phyloP scores from a whole-genome alignment of 2,329 filamentous ascomycete species.

The Alternaria sp. region DNA sequence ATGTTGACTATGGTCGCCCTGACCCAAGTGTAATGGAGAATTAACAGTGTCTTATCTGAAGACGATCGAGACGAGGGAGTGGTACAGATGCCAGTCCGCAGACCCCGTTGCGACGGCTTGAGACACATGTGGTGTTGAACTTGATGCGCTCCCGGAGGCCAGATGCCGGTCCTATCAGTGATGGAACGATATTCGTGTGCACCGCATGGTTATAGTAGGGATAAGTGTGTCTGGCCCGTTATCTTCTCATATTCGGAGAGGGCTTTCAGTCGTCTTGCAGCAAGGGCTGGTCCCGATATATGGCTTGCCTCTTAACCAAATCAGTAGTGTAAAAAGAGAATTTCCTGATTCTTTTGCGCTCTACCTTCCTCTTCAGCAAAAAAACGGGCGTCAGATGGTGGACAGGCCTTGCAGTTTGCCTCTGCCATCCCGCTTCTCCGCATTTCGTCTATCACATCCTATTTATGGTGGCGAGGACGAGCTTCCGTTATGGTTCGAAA shows the following conservation, averaged over 20 bases:
- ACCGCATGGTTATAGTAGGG: slow-evolving; percentile 18
- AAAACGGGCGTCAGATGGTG: slow-evolving; percentile 9
- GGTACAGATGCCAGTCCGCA: not conserved
- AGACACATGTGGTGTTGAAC: slow-evolving; percentile 22
- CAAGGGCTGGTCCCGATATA: not conserved
- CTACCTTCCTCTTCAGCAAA: not conserved
- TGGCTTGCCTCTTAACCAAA: slow-evolving; percentile 1
- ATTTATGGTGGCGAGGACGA: slow-evolving; percentile 47
- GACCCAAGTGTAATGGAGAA: slow-evolving; percentile 9
- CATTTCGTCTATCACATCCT: slow-evolving; percentile 45
- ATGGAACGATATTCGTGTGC: slow-evolving; percentile 4
- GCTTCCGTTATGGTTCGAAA: slow-evolving; percentile 31
- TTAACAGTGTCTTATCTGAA: not conserved
- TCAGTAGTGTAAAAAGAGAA: not conserved
- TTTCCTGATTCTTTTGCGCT: not conserved
- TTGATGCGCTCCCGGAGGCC: slow-evolving; percentile 20
- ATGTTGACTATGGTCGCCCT: slow-evolving; percentile 1
- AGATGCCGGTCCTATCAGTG: slow-evolving; percentile 7
- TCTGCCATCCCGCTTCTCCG: slow-evolving; percentile 44
- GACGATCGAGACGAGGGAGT: not conserved
- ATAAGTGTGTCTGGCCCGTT: slow-evolving; percentile 14
- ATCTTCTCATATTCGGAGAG: slow-evolving; percentile 9
- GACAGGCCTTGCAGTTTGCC: slow-evolving; percentile 17
- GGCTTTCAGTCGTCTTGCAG: not conserved
- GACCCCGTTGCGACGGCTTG: slow-evolving; percentile 15